These are phyloP conservation scores for Carex parvula DNA, from an alignment of 176 grass and related monocot genomes.

Conservation along the genomic window DNA sequence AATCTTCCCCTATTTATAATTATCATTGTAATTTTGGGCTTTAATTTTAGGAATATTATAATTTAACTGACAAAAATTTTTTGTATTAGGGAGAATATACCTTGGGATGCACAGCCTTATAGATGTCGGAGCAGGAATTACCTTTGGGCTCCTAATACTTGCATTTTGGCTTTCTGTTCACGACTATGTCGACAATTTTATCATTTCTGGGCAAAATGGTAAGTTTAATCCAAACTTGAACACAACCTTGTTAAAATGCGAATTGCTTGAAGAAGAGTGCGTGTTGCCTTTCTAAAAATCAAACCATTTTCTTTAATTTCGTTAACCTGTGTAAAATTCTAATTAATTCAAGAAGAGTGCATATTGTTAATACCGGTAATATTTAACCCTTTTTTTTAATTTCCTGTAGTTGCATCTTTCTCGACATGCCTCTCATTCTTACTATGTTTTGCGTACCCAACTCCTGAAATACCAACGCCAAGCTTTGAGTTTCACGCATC, in stretches of 20 bases:
- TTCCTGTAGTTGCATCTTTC: slow-evolving; percentile 71
- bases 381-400: background rate
- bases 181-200: slow-evolving; percentile 60
- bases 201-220: slow-evolving; percentile 86
- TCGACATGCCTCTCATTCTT: slow-evolving; percentile 73
- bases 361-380: background rate
- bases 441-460: slow-evolving; percentile 82
- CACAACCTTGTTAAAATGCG: background rate
- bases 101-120: slow-evolving; percentile 94
- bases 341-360: background rate
- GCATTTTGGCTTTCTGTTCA: slow-evolving; percentile 73
- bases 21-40: background rate
- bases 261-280: background rate
- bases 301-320: background rate
- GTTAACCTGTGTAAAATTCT: background rate
- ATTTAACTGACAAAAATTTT: background rate
- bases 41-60: background rate
- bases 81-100: slow-evolving; percentile 72
- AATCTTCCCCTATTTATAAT: background rate
- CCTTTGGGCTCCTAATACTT: slow-evolving; percentile 67
- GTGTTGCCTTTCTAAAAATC: background rate
- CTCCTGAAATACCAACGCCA: slow-evolving; percentile 82
- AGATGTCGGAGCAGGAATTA: slow-evolving; percentile 66
- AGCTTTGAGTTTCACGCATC: slow-evolving; percentile 93
- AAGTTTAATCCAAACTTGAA: slow-evolving; percentile 19